phyloP scores from a whole-genome alignment of 129 eudicot genomes.

The Lactuca sativa region DNA sequence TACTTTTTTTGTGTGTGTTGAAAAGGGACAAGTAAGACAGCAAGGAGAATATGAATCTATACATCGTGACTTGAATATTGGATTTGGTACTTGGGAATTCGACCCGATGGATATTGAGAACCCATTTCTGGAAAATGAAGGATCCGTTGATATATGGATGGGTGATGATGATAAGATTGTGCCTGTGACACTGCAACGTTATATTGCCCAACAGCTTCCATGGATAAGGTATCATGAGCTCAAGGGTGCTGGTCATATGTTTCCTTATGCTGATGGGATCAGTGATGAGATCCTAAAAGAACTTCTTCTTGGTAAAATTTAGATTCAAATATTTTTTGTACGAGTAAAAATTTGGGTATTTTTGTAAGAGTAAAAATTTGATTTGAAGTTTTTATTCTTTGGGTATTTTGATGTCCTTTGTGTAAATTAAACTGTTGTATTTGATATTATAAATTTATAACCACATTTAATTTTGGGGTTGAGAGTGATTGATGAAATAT shows the following conservation, averaged over 20 bases:
- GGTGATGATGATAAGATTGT: conserved; percentile 74
- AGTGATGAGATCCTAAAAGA: conserved; percentile 42
- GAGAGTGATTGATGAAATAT: too few relatives aligned
- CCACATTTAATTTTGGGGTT: not conserved
- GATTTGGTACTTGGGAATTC: conserved; percentile 78
- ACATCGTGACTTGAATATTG: conserved; percentile 63
- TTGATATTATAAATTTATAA: not conserved
- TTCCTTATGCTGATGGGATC: conserved; percentile 54
- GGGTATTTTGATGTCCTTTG: not conserved
- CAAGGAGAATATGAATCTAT: conserved; percentile 76
- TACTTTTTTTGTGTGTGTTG: not conserved
- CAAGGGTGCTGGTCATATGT: conserved; percentile 71
- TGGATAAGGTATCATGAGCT: conserved; percentile 80
- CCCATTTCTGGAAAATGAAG: conserved; percentile 58
- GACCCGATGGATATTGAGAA: conserved; percentile 61
- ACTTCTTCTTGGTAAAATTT: conserved; percentile 40
- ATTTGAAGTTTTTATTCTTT: not conserved
- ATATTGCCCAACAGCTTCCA: conserved; percentile 49
- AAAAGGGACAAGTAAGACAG: conserved; percentile 54
- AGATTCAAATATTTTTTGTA: not conserved
- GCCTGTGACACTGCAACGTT: conserved; percentile 58
- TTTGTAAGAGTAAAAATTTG: not conserved
- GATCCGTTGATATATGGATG: conserved; percentile 63
- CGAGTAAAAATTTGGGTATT: not conserved
- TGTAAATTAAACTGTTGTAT: not conserved